Conservation (phyloP, 73 alveolate species). For the Tetrahymena elliotti region DNA sequence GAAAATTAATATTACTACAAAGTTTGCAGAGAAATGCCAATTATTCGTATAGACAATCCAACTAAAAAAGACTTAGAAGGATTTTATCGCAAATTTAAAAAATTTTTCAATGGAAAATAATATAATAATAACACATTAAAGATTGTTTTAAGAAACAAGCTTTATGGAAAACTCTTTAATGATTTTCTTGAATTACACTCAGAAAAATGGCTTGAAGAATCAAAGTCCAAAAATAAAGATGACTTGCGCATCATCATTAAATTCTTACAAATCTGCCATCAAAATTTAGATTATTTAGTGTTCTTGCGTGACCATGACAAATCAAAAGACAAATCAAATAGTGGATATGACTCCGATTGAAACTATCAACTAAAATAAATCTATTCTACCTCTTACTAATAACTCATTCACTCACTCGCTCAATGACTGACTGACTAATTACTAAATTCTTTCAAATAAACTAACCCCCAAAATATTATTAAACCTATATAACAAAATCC, state of each 20-base stretch:
- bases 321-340: neutral
- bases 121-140: neutral
- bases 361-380: neutral
- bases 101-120: neutral
- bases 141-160: neutral
- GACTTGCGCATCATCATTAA: neutral
- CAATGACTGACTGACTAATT: too few relatives aligned
- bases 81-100: neutral
- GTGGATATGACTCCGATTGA: neutral
- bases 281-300: neutral
- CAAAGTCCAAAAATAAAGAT: neutral
- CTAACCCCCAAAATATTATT: too few relatives aligned
- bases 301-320: neutral
- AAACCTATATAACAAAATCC: neutral
- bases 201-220: neutral
- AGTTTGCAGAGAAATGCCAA: neutral
- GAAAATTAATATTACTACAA: neutral
- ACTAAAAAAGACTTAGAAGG: neutral
- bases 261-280: neutral
- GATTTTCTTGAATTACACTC: neutral
- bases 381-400: too few relatives aligned
- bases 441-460: neutral
- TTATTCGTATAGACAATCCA: neutral
- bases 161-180: neutral
- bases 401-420: too few relatives aligned